phyloP scores from a whole-genome alignment of 768 basidiomycete species.

The Boletales sp. region DNA sequence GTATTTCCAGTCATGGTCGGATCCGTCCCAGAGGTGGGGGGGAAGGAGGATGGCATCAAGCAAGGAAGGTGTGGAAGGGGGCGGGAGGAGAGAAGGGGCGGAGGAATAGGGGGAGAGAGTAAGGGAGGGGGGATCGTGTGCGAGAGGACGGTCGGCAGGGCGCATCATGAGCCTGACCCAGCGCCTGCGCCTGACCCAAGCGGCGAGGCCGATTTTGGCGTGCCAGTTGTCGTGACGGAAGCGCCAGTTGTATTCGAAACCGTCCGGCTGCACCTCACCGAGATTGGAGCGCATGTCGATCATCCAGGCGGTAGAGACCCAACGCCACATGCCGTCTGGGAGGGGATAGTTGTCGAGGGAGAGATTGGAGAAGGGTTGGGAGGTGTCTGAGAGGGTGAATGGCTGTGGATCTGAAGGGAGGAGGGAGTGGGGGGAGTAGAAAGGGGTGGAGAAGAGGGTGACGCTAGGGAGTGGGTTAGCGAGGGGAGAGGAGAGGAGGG shows the following conservation, averaged over 20 bases:
- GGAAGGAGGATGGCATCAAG: conserved; percentile 16
- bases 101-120: conserved; percentile 7
- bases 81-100: conserved; percentile 16
- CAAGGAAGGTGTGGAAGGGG: conserved; percentile 19
- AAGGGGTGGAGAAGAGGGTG: conserved; percentile 67
- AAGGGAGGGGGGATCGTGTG: background rate
- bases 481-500: background rate
- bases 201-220: conserved; percentile 55
- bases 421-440: conserved; percentile 68
- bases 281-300: conserved; percentile 80
- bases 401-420: conserved; percentile 71
- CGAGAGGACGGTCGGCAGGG: conserved; percentile 37
- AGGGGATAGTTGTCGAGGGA: conserved; percentile 64
- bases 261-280: conserved; percentile 76
- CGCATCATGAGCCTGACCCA: conserved; percentile 86
- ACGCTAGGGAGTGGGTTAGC: conserved; percentile 35
- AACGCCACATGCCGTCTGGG: conserved; percentile 77
- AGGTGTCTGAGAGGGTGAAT: conserved; percentile 57
- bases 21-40: conserved; percentile 53
- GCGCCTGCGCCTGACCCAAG: conserved; percentile 73
- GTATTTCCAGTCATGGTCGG: conserved; percentile 58
- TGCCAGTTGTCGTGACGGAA: conserved; percentile 70
- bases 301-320: conserved; percentile 82
- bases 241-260: conserved; percentile 82
- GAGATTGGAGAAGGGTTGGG: conserved; percentile 49